Evolutionary conservation across 176 grass and related monocot species (phyloP), one percentile per base, ranked within the genome.

Genomic region (Carex littledalei): DNA sequence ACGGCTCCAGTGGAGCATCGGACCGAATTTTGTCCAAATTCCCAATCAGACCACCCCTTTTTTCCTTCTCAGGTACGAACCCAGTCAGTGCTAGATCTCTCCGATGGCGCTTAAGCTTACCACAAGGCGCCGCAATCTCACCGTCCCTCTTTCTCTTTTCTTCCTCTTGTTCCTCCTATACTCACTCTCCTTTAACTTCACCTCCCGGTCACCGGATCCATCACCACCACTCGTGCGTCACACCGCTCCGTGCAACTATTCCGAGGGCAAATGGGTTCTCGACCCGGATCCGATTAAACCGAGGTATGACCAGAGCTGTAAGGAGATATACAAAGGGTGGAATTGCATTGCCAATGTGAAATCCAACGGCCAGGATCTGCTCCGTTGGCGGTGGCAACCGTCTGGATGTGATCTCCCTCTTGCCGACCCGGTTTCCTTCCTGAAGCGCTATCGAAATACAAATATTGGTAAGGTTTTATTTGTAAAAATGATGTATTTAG

Each of bases 261-360:
- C 91, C 11, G 85, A 63, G 52, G 93, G 96, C 24, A 61, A 83
- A 57, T 98, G 96, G 96, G 69, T 94, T 5, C 83, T 45, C 61
- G 86, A 95, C 18, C 39, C 16, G 34, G 14, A 81, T 17, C 78
- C 12, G 0, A 56, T 79, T 76, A 13, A 53, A 37, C 83, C 32
- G 41, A 84, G 95, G 29, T 98, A 98, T 79, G 95, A 93, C 67
- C 75, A 93, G 32, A 88, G 84, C 62, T 98, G 95, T 61, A 90
- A 82, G 87, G 92, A 98, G 88, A 94, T 94, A 84, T 98, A 91
- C 88, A 98, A 94, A 82, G 92, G 95, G 0, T 98, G 93, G 96
- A 98, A 94, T 86, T 98, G 93, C 90, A 10, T 92, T 81, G 93
- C 88, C 74, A 90, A 88, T 68, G 82, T 71, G 63, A 98, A 95